Conservation (phyloP, 2,329 filamentous ascomycete species). For the Pseudogymnoascus sp. region DNA sequence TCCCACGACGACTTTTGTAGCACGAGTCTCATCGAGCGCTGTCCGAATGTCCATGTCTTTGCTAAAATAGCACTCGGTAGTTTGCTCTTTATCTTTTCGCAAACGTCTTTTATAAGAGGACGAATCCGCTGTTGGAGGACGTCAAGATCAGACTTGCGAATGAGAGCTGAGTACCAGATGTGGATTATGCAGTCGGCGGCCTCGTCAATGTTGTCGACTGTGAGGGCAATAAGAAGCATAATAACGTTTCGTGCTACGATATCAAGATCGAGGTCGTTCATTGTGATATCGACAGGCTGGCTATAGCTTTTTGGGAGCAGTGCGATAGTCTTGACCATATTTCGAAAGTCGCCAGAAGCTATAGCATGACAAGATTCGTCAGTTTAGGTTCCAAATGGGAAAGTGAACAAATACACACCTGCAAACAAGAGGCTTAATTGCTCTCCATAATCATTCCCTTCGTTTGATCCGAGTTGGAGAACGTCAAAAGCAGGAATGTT, state of each 20-base stretch:
- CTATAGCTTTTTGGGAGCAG: slow-evolving; percentile 28
- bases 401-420: slow-evolving; percentile 15
- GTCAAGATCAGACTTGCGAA: slow-evolving; percentile 1
- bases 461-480: slow-evolving; percentile 28
- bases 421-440: slow-evolving; percentile 32
- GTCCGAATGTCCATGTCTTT: slow-evolving; percentile 12
- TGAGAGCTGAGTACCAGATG: slow-evolving; percentile 39
- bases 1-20: slow-evolving; percentile 30
- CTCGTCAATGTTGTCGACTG: neutral
- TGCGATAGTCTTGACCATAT: slow-evolving; percentile 35
- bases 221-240: slow-evolving; percentile 32
- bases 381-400: slow-evolving; percentile 2
- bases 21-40: slow-evolving; percentile 20
- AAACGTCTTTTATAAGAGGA: slow-evolving; percentile 29
- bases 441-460: slow-evolving; percentile 22
- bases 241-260: slow-evolving; percentile 36
- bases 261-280: slow-evolving; percentile 36
- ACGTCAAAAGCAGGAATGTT: slow-evolving; percentile 36
- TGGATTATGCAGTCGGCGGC: slow-evolving; percentile 25
- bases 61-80: neutral
- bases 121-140: slow-evolving; percentile 11
- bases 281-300: slow-evolving; percentile 20
- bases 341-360: slow-evolving; percentile 40
- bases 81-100: slow-evolving; percentile 28
- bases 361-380: slow-evolving; percentile 4